Base-by-base conservation (phyloP, 2,329 filamentous ascomycete species). In the Fusarium devonianum region DNA sequence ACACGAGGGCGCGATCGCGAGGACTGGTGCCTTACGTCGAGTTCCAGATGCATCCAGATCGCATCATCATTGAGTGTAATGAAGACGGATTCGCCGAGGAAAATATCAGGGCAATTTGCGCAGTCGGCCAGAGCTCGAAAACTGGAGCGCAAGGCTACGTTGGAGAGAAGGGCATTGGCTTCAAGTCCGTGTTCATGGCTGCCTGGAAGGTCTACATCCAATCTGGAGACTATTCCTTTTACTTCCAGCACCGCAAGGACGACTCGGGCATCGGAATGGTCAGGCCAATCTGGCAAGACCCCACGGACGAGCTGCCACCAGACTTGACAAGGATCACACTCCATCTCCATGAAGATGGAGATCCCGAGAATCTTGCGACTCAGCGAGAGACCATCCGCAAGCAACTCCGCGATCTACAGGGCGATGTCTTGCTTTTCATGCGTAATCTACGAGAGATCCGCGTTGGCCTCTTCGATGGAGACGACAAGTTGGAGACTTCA, bases 111-210 rank as follows among this genome's bases (percentile, higher is more conserved):
- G 42, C 42, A 1, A 45, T 45, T 8, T 45, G 42, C 17, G 14
- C 33, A 1, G 16, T 30, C 1, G 42, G 33, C 2, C 6, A 29
- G n/a, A 55, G 50, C 3, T 50, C 46, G 10, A 49, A 50, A 22
- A 19, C 14, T 4, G 28, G 29, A 14, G 25, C 14, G 8, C 37
- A 42, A 18, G 18, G 32, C 18, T 43, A 49, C 12, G 36, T 33
- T 19, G 46, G 46, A 13, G 38, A 49, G 29, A 49, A 49, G 14
- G 38, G 38, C n/a, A 43, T 49, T 22, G 46, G 46, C 13, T 49
- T 43, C 38, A 49, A 49, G 21, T 49, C 46, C 2, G 38, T 43
- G 6, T 49, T 42, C 37, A 49, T 35, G 32, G 41, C 30, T 4
- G 41, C 41, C 14, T 44, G 23, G 23, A 44, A 37, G 23, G 41